Evolutionary conservation across 805 yeast species (phyloP).

Genomic region (Pichia occidentalis): DNA sequence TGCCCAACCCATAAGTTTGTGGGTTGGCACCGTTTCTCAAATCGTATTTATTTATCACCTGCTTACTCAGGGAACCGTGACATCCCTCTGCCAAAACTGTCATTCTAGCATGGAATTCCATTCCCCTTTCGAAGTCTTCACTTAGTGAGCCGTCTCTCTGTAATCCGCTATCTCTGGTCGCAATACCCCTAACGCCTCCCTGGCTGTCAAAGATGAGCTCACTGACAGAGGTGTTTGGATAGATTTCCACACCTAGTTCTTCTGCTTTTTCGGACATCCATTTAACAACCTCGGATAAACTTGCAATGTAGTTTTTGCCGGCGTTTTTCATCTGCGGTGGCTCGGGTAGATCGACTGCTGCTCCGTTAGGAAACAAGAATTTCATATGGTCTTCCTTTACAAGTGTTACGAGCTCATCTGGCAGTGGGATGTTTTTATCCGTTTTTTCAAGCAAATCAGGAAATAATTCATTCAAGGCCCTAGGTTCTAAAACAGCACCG

Average conservation of each 20-base stretch:
- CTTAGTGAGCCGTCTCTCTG: slow-evolving; percentile 70
- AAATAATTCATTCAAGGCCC: slow-evolving; percentile 76
- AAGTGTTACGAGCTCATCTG: slow-evolving; percentile 65
- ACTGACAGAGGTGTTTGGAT: slow-evolving; percentile 82
- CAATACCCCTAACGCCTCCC: slow-evolving; percentile 74
- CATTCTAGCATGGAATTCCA: slow-evolving; percentile 90
- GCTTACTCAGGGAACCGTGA: slow-evolving; percentile 86
- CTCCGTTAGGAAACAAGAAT: slow-evolving; percentile 49
- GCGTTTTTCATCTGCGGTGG: slow-evolving; percentile 86
- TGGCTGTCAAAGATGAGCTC: slow-evolving; percentile 63
- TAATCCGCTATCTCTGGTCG: slow-evolving; percentile 90
- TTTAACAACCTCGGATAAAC: slow-evolving; percentile 73
- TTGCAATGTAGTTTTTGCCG: slow-evolving; percentile 78
- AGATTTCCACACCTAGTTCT: slow-evolving; percentile 87
- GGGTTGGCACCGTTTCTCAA: slow-evolving; percentile 58
- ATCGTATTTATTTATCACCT: slow-evolving; percentile 60
- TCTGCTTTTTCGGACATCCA: slow-evolving; percentile 86
- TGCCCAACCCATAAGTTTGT: slow-evolving; percentile 93
- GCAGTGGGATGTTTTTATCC: slow-evolving; percentile 61
- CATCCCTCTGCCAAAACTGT: slow-evolving; percentile 98
- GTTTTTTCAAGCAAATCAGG: slow-evolving; percentile 55
- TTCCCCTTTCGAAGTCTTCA: slow-evolving; percentile 79
- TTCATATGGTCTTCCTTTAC: slow-evolving; percentile 74
- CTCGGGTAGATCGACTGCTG: slow-evolving; percentile 71
- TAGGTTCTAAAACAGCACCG: slow-evolving; percentile 92